phyloP scores from a whole-genome alignment of 345 rosid genomes.

The Citrus trifoliata region DNA sequence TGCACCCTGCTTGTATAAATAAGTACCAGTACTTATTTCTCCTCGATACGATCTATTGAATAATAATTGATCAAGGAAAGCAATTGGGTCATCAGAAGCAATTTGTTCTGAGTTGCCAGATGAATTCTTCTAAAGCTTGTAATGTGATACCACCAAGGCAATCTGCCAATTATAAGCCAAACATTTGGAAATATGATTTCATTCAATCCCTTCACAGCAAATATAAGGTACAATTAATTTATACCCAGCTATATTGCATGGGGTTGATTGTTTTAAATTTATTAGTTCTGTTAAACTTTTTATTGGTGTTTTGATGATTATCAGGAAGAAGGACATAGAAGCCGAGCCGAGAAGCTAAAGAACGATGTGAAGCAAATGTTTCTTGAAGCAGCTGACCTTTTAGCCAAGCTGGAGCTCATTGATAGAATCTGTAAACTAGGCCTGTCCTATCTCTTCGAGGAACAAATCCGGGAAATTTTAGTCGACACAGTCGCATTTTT shows the following conservation, averaged over 20 bases:
- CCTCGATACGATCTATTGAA: not conserved
- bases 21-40: too few relatives aligned
- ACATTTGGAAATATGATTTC: constrained; percentile 46
- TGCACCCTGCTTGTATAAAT: too few relatives aligned
- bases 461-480: constrained; percentile 32
- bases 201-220: constrained; percentile 31
- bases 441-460: constrained; percentile 24
- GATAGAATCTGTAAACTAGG: constrained; percentile 39
- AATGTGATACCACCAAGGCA: constrained; percentile 18
- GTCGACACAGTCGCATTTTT: constrained; percentile 5
- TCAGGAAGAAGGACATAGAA: constrained; percentile 26
- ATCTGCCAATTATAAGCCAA: constrained; percentile 48
- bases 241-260: not conserved
- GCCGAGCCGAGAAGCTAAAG: constrained; percentile 14
- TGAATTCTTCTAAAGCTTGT: not conserved
- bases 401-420: constrained; percentile 33
- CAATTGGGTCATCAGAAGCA: not conserved
- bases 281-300: too few relatives aligned
- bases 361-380: constrained; percentile 25
- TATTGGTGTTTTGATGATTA: not conserved
- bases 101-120: not conserved
- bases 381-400: constrained; percentile 15
- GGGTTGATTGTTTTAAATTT: too few relatives aligned
- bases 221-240: constrained; percentile 27
- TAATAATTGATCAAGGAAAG: not conserved